These are phyloP conservation scores for Fusarium globosum DNA, from an alignment of 2,329 filamentous ascomycete species.

Conservation along the genomic window DNA sequence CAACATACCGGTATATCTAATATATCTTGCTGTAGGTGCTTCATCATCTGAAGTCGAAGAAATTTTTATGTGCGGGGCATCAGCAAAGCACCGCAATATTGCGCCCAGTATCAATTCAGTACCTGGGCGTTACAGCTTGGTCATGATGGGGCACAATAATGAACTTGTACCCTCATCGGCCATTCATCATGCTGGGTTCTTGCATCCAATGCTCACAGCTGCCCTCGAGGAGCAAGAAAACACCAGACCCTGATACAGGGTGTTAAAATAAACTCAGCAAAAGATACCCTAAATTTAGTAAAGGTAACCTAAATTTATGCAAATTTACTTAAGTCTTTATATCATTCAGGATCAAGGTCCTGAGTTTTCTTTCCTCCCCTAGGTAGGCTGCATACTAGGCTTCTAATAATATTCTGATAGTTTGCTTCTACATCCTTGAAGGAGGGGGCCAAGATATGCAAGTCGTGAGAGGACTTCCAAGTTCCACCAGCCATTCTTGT, in stretches of 20 bases:
- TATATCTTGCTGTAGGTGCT: neutral
- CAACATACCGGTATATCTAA: neutral
- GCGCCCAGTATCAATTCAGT: conserved; percentile 20
- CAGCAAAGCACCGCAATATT: conserved; percentile 35
- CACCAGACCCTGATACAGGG: fast-evolving
- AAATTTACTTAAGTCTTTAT: neutral
- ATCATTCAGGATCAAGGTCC: neutral
- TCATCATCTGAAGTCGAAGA: neutral
- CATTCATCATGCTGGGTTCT: conserved; percentile 18
- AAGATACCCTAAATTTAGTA: neutral
- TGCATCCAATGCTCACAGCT: conserved; percentile 13
- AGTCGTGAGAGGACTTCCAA: neutral
- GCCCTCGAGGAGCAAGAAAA: neutral
- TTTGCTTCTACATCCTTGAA: conserved; percentile 4
- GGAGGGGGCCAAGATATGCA: conserved; percentile 6
- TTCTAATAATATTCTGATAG: conserved; percentile 12
- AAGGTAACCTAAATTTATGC: no score
- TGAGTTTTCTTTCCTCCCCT: neutral
- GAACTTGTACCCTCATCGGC: conserved; percentile 21
- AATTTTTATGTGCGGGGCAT: conserved; percentile 23
- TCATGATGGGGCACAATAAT: conserved; percentile 16
- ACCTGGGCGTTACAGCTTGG: conserved; percentile 19
- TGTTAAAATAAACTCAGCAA: neutral
- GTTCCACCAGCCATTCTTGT: conserved; percentile 21
- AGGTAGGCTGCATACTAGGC: neutral